Conservation (phyloP, 1,139 yeast genomes). For the Nakaseomyces uthaithaninus region DNA sequence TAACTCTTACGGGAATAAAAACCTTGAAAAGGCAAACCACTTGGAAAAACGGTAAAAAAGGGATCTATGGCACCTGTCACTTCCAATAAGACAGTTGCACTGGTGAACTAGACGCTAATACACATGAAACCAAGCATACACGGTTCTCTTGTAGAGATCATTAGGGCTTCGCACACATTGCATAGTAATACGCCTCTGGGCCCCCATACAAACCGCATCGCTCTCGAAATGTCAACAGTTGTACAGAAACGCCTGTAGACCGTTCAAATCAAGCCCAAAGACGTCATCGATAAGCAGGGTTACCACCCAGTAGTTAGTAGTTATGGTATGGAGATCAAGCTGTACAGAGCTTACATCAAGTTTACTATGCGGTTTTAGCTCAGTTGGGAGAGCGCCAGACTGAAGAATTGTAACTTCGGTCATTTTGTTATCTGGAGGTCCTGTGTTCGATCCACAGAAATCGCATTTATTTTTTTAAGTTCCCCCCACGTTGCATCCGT, state of each 20-base stretch:
- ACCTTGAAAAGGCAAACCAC: too few species aligned
- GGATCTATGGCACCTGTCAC: too few species aligned
- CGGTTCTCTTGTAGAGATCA: too few species aligned
- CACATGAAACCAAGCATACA: too few species aligned
- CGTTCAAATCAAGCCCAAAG: background rate
- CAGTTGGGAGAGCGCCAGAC: constrained; percentile 30
- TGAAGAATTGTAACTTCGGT: constrained; percentile 19
- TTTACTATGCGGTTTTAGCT: constrained; percentile 23
- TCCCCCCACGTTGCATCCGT: too few species aligned
- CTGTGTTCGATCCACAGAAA: constrained; percentile 87
- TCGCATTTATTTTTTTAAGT: constrained; percentile 48
- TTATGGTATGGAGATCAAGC: background rate
- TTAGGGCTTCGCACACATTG: background rate
- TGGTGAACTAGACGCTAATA: too few species aligned
- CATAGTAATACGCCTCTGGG: background rate
- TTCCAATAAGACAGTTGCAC: too few species aligned
- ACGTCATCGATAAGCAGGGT: too few species aligned
- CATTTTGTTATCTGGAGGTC: constrained; percentile 59
- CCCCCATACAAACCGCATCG: too few species aligned
- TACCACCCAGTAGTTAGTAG: too few species aligned
- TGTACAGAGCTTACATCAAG: background rate
- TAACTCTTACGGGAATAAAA: background rate
- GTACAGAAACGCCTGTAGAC: background rate
- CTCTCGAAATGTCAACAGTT: too few species aligned
- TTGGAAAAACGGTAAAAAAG: too few species aligned